A percentile compares a stretch with the other conserved stretches of the same genome.
phyloP scores from a whole-genome alignment of 495 filamentous ascomycete species.

The Trichoderma erinaceum region DNA sequence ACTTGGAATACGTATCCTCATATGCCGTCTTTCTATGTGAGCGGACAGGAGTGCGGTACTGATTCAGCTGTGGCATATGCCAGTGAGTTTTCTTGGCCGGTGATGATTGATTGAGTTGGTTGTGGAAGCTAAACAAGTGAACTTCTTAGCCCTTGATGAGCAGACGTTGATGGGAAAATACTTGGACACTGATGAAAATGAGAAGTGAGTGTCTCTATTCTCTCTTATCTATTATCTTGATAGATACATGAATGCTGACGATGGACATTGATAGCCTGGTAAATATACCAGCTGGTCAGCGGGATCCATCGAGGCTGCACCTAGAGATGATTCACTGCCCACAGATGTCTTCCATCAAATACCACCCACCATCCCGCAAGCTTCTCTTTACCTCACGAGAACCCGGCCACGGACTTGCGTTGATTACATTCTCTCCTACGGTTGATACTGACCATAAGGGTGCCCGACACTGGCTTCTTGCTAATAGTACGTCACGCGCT shows the following conservation, averaged over 20 bases:
- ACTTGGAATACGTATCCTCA: not conserved
- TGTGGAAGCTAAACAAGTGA: not conserved
- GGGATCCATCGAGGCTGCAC: not conserved
- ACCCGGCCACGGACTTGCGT: not conserved
- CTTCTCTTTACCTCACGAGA: conserved; percentile 26
- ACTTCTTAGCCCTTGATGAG: conserved; percentile 14
- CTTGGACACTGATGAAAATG: conserved; percentile 23
- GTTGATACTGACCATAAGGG: conserved; percentile 2
- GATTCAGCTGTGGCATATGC: conserved; percentile 27
- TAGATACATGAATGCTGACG: not conserved
- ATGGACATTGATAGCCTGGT: not conserved
- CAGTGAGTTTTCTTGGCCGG: conserved; percentile 23
- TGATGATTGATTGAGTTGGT: not conserved
- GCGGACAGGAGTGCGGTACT: conserved; percentile 19
- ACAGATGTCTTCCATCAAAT: conserved; percentile 27
- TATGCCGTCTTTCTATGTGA: conserved; percentile 25
- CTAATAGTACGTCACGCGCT: conserved; percentile 9
- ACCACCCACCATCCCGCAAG: conserved; percentile 23
- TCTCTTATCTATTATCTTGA: not conserved
- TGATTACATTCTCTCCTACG: conserved; percentile 20
- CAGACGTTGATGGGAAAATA: conserved; percentile 19
- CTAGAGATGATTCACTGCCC: conserved; percentile 14
- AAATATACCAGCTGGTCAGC: not conserved
- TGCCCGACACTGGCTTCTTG: conserved; percentile 21
- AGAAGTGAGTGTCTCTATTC: conserved; percentile 20